Evolutionary conservation across 345 rosid genomes (phyloP), one percentile per base, ranked within the genome.

Genomic region (Linum usitatissimum): DNA sequence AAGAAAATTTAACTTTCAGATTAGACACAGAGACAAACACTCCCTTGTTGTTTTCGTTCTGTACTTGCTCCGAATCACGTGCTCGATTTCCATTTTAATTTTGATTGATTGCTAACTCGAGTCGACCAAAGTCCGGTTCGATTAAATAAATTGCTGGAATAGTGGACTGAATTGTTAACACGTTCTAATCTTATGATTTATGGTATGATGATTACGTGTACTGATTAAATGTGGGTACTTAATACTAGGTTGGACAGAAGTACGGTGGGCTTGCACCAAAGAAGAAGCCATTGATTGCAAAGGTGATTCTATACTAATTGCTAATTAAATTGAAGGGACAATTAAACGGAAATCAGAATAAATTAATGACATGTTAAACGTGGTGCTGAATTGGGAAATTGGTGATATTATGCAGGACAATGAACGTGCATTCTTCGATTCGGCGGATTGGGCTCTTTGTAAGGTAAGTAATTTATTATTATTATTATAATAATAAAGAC

Each of bases 401-500:
- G 15, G 28, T n/a, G n/a, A 23, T 23, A 23, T 23, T 23, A 23
- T 63, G 65, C 36, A 90, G 97, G 89, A 81, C 65, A 75, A 80
- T 36, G 87, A 79, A 71, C 90, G 93, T 66, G 86, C 96, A 55
- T 87, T 86, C 77, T 91, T 90, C 62, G 97, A 91, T 75, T 91
- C 97, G 21, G 97, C 97, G 3, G 97, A 91, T 51, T 91, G 97
- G 96, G 91, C 86, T 68, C 59, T 91, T 15, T 70, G 78, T 63
- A 91, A 91, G 91, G 97, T 91, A 78, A 8, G 23, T 53, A 23
- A 14, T 30, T 69, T 39, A 10, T 5, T 21, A 58, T 62, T 17
- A 45, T 4, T n/a, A n/a, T n/a, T n/a, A n/a, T n/a, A n/a, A n/a
- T n/a, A n/a, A n/a, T n/a, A n/a, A n/a, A n/a, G n/a, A n/a, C n/a